phyloP scores from a whole-genome alignment of 306 rosid species.

The Gleditsia sinensis region DNA sequence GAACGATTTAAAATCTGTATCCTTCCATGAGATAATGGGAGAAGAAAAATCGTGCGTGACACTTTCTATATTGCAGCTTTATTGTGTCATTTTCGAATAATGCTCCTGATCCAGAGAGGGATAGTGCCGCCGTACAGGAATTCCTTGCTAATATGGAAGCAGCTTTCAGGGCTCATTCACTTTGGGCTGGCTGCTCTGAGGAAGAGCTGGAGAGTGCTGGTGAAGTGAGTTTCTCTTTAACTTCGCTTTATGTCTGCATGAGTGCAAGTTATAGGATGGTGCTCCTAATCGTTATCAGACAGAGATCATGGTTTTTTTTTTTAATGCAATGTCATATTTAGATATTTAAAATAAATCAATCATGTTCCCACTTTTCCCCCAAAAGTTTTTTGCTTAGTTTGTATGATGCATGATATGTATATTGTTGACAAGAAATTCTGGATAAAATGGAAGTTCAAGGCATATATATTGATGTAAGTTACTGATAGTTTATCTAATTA shows the following conservation, averaged over 20 bases:
- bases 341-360: neutral
- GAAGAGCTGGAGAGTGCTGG: conserved; percentile 98
- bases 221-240: conserved; percentile 66
- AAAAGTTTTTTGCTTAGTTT: neutral
- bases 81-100: conserved; percentile 85
- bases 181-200: conserved; percentile 93
- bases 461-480: neutral
- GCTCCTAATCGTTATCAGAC: neutral
- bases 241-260: neutral
- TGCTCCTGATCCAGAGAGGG: conserved; percentile 89
- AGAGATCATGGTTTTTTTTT: neutral
- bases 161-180: conserved; percentile 94
- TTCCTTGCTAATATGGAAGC: conserved; percentile 86
- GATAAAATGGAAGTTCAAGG: neutral
- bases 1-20: neutral
- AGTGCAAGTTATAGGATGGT: neutral
- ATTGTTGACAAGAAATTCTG: conserved; percentile 7
- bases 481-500: conserved; percentile 13
- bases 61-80: conserved; percentile 60
- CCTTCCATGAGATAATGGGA: neutral
- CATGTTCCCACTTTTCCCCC: neutral
- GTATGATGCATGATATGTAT: conserved; percentile 14
- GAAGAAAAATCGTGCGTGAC: neutral
- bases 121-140: conserved; percentile 75
- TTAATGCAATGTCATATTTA: neutral